Evolutionary conservation across 768 basidiomycete species (phyloP), one percentile per base, ranked within the genome.

Genomic region (Lentinula aciculospora): DNA sequence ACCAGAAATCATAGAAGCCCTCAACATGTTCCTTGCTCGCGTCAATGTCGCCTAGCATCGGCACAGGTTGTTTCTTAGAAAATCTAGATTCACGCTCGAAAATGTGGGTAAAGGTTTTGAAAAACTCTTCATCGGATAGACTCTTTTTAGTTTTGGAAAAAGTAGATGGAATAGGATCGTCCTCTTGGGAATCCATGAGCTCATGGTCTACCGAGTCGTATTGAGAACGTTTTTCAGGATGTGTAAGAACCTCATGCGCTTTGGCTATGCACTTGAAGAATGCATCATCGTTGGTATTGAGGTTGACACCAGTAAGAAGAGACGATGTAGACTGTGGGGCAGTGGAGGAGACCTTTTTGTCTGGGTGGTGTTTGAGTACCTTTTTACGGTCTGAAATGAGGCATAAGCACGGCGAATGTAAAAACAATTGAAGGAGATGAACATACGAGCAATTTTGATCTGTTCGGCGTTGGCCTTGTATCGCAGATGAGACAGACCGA

Each of bases 221-320:
- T 71, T 98, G 94, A 47, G 92, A 86, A 58, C 94, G 85, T 66
- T 86, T 86, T 68, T 98, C 94, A 21, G 84, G 67, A 72, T 96
- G 81, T 45, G 86, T 88, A 57, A 99, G 86, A 40, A 94, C 87
- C 64, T 99, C 97, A 73, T 89, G 83, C n/a, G 96, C 96, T 73
- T 99, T 99, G 75, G 92, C 88, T 64, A 99, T 98, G 71, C 97
- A 99, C 75, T 99, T 99, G 90, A 99, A 99, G 80, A 99, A 98
- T 0, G 86, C 87, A 66, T 99, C 96, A 71, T 98, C 95, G 76
- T 98, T 96, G 58, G 92, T 87, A 65, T 91, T 89, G 64, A 86
- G 84, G 34, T 83, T 82, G 34, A 80, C 73, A 44, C 82, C 84
- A 27, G 88, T 82, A 47, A 74, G 61, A 25, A 71, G 66, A 61